Percentiles rank a stretch among this genome's conserved stretches.
phyloP scores from a whole-genome alignment of 345 rosid species.

The Lepidium didymum region DNA sequence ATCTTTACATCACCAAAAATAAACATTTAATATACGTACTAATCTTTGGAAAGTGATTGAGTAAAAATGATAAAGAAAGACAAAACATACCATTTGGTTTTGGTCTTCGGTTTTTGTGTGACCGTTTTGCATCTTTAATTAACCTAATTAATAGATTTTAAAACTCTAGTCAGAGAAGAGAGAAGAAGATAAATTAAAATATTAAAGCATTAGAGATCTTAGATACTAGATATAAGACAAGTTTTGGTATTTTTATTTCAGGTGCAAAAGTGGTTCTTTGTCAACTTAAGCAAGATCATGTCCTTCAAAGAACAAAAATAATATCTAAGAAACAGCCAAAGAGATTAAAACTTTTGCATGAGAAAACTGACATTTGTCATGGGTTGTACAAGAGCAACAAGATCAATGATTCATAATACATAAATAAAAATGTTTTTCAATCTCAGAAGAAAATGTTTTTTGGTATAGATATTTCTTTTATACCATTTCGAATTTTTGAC shows the following conservation, averaged over 20 bases:
- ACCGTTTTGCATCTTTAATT: conserved; percentile 24
- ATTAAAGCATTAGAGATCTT: not conserved
- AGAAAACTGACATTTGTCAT: not conserved
- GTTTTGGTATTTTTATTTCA: not conserved
- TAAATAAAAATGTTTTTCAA: not conserved
- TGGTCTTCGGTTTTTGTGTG: conserved; percentile 8
- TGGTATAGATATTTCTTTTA: too few relatives aligned
- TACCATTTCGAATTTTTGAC: too few relatives aligned
- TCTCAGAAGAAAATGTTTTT: not conserved
- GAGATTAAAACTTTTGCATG: not conserved
- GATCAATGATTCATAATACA: not conserved
- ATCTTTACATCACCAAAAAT: not conserved
- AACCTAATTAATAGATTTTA: conserved; percentile 8
- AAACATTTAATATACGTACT: not conserved
- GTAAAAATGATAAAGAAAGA: not conserved
- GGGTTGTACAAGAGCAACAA: conserved; percentile 4
- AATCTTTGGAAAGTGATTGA: not conserved
- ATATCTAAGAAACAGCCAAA: not conserved
- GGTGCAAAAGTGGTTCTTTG: not conserved
- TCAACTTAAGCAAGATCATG: not conserved
- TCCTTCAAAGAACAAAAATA: not conserved
- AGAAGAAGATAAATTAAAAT: not conserved
- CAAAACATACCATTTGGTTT: conserved; percentile 18
- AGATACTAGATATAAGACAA: not conserved
- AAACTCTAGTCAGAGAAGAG: not conserved